These are phyloP conservation scores for Podospora australis DNA, from an alignment of 495 filamentous ascomycete genomes.

Conservation along the genomic window DNA sequence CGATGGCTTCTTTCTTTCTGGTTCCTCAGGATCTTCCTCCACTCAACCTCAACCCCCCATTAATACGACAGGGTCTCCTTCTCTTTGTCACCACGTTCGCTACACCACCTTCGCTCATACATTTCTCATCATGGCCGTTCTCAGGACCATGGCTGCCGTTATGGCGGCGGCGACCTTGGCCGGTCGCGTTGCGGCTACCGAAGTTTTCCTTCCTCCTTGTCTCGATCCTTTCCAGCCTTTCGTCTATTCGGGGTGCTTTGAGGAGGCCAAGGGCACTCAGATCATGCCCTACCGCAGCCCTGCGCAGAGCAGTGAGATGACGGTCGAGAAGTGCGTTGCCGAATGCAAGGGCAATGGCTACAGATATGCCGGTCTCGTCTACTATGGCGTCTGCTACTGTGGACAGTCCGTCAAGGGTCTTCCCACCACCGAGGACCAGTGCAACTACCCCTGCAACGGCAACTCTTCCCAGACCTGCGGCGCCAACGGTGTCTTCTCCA, in stretches of 20 bases:
- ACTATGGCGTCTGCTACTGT: conserved; percentile 50
- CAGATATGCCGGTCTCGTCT: conserved; percentile 49
- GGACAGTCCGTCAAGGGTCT: conserved; percentile 38
- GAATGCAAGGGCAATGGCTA: conserved; percentile 52
- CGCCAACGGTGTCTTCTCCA: conserved; percentile 37
- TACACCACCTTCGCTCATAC: conserved; percentile 1
- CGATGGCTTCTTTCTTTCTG: background rate
- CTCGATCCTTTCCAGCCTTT: conserved; percentile 40
- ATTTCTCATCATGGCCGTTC: conserved; percentile 15
- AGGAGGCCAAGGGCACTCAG: conserved; percentile 28
- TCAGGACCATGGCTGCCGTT: conserved; percentile 21
- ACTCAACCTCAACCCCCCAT: background rate
- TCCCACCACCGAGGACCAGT: conserved; percentile 28
- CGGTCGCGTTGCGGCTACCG: conserved; percentile 27
- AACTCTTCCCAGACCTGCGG: conserved; percentile 42
- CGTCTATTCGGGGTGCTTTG: conserved; percentile 48
- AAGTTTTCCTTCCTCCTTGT: conserved; percentile 35
- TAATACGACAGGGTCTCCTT: background rate
- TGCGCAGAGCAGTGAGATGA: conserved; percentile 36
- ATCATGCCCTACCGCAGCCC: conserved; percentile 37
- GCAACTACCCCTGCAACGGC: conserved; percentile 42
- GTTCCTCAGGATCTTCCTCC: background rate
- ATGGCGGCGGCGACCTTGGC: conserved; percentile 29
- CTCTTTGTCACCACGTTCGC: conserved; percentile 1
- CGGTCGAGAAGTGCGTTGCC: conserved; percentile 44